Base-by-base conservation (phyloP, 208 protist species). In the Trypanosoma cruzi region DNA sequence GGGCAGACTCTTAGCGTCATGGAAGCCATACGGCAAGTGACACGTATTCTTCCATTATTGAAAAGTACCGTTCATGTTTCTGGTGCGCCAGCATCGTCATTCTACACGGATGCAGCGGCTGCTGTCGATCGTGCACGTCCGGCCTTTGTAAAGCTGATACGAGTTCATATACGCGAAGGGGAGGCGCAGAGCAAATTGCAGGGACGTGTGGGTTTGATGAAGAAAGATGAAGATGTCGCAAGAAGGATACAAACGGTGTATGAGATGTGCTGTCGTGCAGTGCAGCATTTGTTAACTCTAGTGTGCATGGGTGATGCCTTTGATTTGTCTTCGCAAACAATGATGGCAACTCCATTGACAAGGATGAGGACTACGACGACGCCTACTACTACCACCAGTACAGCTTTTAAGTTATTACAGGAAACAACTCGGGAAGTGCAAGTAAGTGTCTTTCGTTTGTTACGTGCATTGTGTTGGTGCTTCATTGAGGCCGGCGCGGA, bases 391-490 rank as follows among this genome's bases (percentile, higher is more conserved):
- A 53, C 58, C 42, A 22, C 14, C 4, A 62, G 28, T 8, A 67
- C n/a, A 13, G 18, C 28, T 22, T 16, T 48, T 22, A 13, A 31
- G 26, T 18, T 37, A 32, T 36, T 13, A 32, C 61, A 68, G 37
- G 50, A 36, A 22, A 67, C 68, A 29, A 67, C 29, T 50, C 44
- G 64, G 26, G 71, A 71, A 32, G 64, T 49, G 31, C 64, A 67
- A 26, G 26, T 71, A 20, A 55, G 49, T 60, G 66, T 62, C 20
- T 74, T 82, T 71, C 36, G 66, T 28, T 22, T 82, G 24, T 50
- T 82, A 20, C 73, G 77, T 26, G 55, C 63, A 32, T 44, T 82
- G 31, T 82, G 64, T 40, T 82, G 71, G 68, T 82, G 77, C 55
- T 82, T 82, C 59, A 64, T 82, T 31, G 72, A 79, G 62, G 73